Base-by-base conservation (phyloP, 176 grass and related monocot genomes). In the Eremochloa ophiuroides region DNA sequence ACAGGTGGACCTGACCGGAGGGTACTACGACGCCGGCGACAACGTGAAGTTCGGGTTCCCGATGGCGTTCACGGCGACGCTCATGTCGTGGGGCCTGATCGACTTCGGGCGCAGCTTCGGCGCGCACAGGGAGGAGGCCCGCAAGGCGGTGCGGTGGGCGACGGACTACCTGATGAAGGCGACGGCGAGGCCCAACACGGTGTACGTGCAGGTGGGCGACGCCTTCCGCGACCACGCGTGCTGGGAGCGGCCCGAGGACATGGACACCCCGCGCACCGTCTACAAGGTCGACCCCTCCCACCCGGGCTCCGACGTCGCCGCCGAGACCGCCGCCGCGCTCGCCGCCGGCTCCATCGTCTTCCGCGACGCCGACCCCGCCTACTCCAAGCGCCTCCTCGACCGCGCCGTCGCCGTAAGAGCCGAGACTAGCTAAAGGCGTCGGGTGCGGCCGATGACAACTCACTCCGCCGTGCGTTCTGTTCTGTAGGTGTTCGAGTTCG, bases 21-120 rank as follows among this genome's bases (percentile, higher is more conserved):
- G 94, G 7, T 97, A 97, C 85, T 94, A 97, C 81, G 94, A 97
- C 71, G 94, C 94, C 14, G 94, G 94, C 10, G 94, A 97, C 87
- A 97, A 97, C 85, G 88, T 97, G 27, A 97, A 94, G 94, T 97
- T 97, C 83, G 94, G 94, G 2, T 97, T 97, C 87, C 94, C 94
- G 22, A 97, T 97, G 94, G 94, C 94, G 53, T 97, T 97, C 87
- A 94, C 94, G 12, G 71, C 91, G 60, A 97, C 94, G 38, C 89
- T 97, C 60, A 94, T 97, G 91, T 90, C 94, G 41, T 97, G 94
- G 94, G 90, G 94, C 16, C 86, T 97, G 10, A 97, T 97, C 78
- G 94, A 97, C 87, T 94, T 97, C 75, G 91, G 89, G 4, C 82
- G 80, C 55, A 88, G 10, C 84, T 91, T 91, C 76, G 91, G 94